Conservation (phyloP, 139 green algal species). For the Chlamydomonas sp. region DNA sequence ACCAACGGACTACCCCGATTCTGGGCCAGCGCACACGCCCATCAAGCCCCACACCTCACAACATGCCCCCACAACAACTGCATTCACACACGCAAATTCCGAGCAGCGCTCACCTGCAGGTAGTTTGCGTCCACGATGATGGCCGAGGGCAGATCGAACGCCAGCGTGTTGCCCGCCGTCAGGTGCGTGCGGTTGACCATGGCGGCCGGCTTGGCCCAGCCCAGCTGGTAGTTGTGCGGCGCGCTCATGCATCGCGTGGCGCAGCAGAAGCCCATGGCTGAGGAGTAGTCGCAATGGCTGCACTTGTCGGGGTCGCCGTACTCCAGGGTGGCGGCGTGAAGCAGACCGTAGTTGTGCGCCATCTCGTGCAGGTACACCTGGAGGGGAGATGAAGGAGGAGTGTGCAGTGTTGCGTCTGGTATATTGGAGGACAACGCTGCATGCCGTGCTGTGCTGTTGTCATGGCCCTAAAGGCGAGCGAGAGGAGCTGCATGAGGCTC, state of each 20-base stretch:
- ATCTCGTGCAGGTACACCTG: constrained; percentile 57
- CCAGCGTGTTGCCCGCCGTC: constrained; percentile 5
- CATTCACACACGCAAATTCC: background rate
- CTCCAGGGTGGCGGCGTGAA: constrained; percentile 40
- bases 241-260: constrained; percentile 20
- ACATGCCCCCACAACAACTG: background rate
- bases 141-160: constrained; percentile 13
- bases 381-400: too few relatives aligned
- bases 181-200: background rate
- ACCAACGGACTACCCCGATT: too few relatives aligned
- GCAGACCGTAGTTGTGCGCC: constrained; percentile 51
- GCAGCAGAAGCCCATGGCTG: constrained; percentile 50
- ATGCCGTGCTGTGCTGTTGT: background rate
- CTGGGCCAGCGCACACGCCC: too few relatives aligned
- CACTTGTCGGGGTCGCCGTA: background rate
- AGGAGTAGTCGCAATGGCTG: constrained; percentile 39
- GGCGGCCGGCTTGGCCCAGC: constrained; percentile 19
- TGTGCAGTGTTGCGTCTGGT: background rate
- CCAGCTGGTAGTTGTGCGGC: constrained; percentile 31
- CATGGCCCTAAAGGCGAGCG: background rate
- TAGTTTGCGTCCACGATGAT: constrained; percentile 28
- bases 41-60: background rate
- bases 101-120: background rate
- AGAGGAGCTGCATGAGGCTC: too few relatives aligned
- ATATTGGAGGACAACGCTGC: background rate